These are phyloP conservation scores for Chaetomium cochliodes DNA, from an alignment of 495 filamentous ascomycete genomes.

Conservation along the genomic window DNA sequence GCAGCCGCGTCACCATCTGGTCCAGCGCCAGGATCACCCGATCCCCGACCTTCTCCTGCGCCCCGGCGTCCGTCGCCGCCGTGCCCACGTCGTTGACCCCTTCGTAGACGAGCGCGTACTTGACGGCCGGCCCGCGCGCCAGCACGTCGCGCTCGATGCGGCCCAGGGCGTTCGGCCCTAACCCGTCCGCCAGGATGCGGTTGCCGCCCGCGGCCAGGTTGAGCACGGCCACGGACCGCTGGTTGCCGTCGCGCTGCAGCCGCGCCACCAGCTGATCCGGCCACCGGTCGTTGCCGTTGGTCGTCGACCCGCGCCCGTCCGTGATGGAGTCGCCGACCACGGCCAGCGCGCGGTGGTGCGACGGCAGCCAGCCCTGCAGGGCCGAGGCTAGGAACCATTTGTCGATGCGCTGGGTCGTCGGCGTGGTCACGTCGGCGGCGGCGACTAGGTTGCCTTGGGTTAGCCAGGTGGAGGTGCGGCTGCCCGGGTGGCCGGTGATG, in stretches of 20 bases:
- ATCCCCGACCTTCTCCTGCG: constrained; percentile 47
- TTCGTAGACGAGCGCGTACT: constrained; percentile 60
- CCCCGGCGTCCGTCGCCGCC: constrained; percentile 37
- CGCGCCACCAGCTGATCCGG: constrained; percentile 57
- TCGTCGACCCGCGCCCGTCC: constrained; percentile 59
- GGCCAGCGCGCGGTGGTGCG: constrained; percentile 41
- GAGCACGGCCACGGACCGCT: constrained; percentile 45
- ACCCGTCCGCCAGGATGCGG: constrained; percentile 56
- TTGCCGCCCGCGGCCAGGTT: constrained; percentile 72
- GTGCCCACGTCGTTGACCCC: constrained; percentile 66
- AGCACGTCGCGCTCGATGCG: constrained; percentile 62
- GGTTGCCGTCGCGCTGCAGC: constrained; percentile 39
- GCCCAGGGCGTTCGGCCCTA: constrained; percentile 58
- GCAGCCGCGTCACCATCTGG: constrained; percentile 56
- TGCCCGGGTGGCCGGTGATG: constrained; percentile 62
- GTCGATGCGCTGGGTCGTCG: constrained; percentile 28
- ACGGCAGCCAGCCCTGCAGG: constrained; percentile 49
- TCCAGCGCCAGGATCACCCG: constrained; percentile 54
- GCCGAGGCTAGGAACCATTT: constrained; percentile 57
- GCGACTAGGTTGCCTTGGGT: constrained; percentile 49
- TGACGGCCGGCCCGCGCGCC: constrained; percentile 46
- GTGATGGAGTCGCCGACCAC: constrained; percentile 69
- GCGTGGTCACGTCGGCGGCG: constrained; percentile 37
- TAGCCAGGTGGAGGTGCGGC: constrained; percentile 55
- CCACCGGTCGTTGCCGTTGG: constrained; percentile 63